Percentiles rank a stretch among this genome's conserved stretches.
phyloP scores from a whole-genome alignment of 805 yeast genomes.

The Cyberlindnera maclurae region DNA sequence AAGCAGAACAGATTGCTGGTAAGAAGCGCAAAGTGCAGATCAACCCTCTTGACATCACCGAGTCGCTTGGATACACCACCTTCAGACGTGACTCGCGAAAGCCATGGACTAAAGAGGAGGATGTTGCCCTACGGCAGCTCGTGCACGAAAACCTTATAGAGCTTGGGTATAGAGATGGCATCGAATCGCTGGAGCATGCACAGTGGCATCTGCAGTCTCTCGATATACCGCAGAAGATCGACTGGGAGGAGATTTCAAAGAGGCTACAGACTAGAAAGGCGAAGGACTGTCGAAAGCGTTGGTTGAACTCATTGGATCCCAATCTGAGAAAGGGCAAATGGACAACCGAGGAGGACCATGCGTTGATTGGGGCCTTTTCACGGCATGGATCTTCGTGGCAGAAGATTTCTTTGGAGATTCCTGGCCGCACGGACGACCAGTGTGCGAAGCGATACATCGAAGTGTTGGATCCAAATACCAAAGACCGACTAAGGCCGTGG shows the following conservation, averaged over 20 bases:
- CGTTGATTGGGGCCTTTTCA: slow-evolving; percentile 54
- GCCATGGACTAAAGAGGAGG: slow-evolving; percentile 77
- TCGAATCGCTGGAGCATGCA: slow-evolving; percentile 22
- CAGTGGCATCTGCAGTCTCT: slow-evolving; percentile 21
- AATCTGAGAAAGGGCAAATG: slow-evolving; percentile 76
- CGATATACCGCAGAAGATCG: slow-evolving; percentile 29
- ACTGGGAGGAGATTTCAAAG: slow-evolving; percentile 57
- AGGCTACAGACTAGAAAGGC: slow-evolving; percentile 51
- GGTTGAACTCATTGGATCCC: slow-evolving; percentile 85
- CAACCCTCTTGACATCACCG: slow-evolving; percentile 46
- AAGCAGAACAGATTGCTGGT: slow-evolving; percentile 1
- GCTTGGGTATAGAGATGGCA: slow-evolving; percentile 30
- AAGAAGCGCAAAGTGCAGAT: slow-evolving; percentile 24
- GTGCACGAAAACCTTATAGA: slow-evolving; percentile 31
- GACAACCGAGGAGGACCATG: slow-evolving; percentile 74
- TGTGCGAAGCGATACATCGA: slow-evolving; percentile 89
- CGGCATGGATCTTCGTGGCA: slow-evolving; percentile 82
- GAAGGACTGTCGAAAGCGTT: slow-evolving; percentile 80
- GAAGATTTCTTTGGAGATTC: slow-evolving; percentile 65
- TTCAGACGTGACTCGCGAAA: slow-evolving; percentile 55
- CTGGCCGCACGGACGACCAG: slow-evolving; percentile 90
- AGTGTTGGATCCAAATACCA: slow-evolving; percentile 75
- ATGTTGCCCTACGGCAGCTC: slow-evolving; percentile 39
- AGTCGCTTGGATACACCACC: slow-evolving; percentile 68
- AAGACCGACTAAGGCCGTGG: slow-evolving; percentile 78